Percentiles rank a stretch among this genome's conserved stretches.
Conservation (phyloP, 805 yeast species). For the Saccharomycopsis schoenii region DNA sequence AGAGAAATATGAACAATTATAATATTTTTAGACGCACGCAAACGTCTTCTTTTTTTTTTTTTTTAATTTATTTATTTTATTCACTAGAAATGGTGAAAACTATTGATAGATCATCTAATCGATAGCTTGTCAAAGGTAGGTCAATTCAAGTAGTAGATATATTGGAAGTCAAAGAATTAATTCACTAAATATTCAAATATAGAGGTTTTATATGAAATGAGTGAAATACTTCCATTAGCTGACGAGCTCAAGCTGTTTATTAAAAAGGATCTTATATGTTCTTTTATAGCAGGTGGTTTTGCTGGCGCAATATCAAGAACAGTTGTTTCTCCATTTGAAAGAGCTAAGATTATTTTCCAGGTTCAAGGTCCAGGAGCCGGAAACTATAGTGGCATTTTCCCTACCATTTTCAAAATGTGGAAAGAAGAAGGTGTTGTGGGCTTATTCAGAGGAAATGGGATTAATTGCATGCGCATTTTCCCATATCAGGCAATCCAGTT, state of each 20-base stretch:
- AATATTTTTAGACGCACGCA: background rate
- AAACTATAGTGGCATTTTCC: slow-evolving; percentile 59
- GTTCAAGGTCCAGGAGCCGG: slow-evolving; percentile 54
- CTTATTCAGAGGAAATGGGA: slow-evolving; percentile 79
- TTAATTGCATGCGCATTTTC: slow-evolving; percentile 80
- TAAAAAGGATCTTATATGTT: slow-evolving; percentile 42
- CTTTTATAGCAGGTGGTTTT: slow-evolving; percentile 63
- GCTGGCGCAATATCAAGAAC: slow-evolving; percentile 83
- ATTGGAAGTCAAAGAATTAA: too few species aligned
- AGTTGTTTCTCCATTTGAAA: slow-evolving; percentile 84
- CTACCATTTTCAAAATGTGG: slow-evolving; percentile 72
- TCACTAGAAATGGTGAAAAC: background rate
- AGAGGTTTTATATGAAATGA: background rate
- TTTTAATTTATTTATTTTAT: too few species aligned
- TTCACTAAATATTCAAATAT: background rate
- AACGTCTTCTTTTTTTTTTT: too few species aligned
- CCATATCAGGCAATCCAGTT: slow-evolving; percentile 96
- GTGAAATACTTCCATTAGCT: slow-evolving; percentile 2
- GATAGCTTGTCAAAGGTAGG: too few species aligned
- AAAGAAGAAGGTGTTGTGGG: slow-evolving; percentile 89
- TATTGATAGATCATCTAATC: too few species aligned
- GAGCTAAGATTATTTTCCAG: slow-evolving; percentile 87
- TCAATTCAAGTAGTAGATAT: background rate
- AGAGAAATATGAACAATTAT: too few species aligned
- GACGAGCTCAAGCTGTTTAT: background rate